Evolutionary conservation across 441 rosid genomes (phyloP).

Genomic region (Euphorbia corollata): DNA sequence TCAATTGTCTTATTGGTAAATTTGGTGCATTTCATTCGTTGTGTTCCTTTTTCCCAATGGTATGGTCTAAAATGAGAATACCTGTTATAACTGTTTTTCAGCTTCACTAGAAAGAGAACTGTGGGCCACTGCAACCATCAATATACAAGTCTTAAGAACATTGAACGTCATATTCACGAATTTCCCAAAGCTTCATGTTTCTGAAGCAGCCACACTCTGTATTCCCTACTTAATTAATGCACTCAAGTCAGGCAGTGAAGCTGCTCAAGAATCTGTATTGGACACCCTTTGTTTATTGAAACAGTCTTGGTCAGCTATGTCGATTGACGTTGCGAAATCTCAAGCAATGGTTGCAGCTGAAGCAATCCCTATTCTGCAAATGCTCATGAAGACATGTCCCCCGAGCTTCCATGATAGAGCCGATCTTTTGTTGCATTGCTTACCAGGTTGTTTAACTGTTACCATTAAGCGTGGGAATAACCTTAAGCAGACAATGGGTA

Average conservation of each 20-base stretch:
- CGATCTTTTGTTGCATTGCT: conserved; percentile 64
- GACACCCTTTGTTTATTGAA: conserved; percentile 68
- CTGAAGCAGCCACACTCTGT: conserved; percentile 77
- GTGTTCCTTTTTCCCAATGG: neutral
- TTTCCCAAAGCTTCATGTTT: conserved; percentile 73
- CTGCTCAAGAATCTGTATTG: conserved; percentile 63
- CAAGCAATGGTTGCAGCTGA: conserved; percentile 79
- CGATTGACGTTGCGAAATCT: conserved; percentile 58
- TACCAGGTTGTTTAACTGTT: conserved; percentile 84
- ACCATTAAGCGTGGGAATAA: conserved; percentile 72
- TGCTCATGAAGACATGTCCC: conserved; percentile 71
- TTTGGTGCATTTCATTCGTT: conserved; percentile 1
- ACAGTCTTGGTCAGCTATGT: conserved; percentile 80
- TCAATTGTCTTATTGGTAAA: neutral
- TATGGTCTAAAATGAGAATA: conserved; percentile 1
- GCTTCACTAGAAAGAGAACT: conserved; percentile 88
- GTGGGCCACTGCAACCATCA: conserved; percentile 64
- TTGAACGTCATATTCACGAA: conserved; percentile 67
- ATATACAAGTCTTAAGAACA: conserved; percentile 70
- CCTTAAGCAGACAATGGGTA: conserved; percentile 68
- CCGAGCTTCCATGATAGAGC: conserved; percentile 73
- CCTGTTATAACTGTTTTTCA: conserved; percentile 29
- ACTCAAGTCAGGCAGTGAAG: conserved; percentile 64
- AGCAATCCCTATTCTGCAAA: conserved; percentile 70
- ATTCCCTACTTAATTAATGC: conserved; percentile 76